A percentile compares a stretch with the other conserved stretches of the same genome.
These are phyloP conservation scores for Chaetoscypha palmicola DNA, from an alignment of 2,329 filamentous ascomycete genomes.

Conservation along the genomic window DNA sequence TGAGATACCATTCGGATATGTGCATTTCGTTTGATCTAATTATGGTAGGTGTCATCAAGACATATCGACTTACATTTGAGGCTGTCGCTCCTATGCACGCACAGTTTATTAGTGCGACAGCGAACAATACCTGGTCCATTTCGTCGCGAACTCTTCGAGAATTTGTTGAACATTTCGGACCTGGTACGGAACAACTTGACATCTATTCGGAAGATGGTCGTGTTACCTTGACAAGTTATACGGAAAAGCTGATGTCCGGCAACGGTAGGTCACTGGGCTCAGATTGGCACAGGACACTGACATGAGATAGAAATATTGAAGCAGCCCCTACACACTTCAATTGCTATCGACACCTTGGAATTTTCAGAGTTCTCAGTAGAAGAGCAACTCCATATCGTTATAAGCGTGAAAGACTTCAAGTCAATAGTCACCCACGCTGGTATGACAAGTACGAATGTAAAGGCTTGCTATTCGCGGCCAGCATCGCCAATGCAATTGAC, in stretches of 20 bases:
- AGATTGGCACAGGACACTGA: conserved; percentile 8
- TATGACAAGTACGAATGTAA: conserved; percentile 57
- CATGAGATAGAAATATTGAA: conserved; percentile 58
- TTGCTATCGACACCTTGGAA: conserved; percentile 68
- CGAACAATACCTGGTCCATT: conserved; percentile 65
- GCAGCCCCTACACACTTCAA: conserved; percentile 73
- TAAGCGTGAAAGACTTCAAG: conserved; percentile 77
- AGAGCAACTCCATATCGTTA: conserved; percentile 69
- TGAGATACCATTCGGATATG: conserved; percentile 21
- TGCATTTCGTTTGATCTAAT: conserved; percentile 2
- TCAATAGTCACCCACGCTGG: conserved; percentile 72
- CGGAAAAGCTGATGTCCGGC: conserved; percentile 67
- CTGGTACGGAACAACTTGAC: conserved; percentile 73
- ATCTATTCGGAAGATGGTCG: conserved; percentile 64
- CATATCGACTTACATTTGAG: conserved; percentile 70
- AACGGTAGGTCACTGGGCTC: conserved; percentile 39
- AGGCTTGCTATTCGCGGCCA: conserved; percentile 63
- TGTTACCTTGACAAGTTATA: conserved; percentile 74
- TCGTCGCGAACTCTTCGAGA: conserved; percentile 64
- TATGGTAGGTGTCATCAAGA: conserved; percentile 60
- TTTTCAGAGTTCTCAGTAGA: conserved; percentile 70
- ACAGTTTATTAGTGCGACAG: conserved; percentile 61
- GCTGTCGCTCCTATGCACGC: conserved; percentile 67
- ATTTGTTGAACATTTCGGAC: conserved; percentile 73
- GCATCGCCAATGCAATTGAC: conserved; percentile 65